phyloP scores from a whole-genome alignment of 331 rosid species.

The Quercus tomentella region DNA sequence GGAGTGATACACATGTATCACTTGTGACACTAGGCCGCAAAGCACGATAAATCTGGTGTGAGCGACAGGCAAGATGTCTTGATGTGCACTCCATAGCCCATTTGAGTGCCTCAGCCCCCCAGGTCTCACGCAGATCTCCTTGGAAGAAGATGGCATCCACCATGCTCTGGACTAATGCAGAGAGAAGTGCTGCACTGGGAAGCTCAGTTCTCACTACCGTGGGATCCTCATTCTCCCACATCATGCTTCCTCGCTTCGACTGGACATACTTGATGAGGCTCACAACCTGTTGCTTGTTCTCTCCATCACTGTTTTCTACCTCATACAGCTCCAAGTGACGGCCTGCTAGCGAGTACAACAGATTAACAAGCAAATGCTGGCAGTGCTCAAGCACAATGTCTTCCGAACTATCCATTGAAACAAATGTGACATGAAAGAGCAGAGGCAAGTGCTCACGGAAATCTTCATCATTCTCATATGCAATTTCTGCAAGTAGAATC shows the following conservation, averaged over 20 bases:
- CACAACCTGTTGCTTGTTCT: slow-evolving; percentile 98
- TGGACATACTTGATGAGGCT: slow-evolving; percentile 98
- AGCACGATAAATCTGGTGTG: slow-evolving; percentile 98
- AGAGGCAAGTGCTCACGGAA: slow-evolving; percentile 97
- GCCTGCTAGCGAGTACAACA: slow-evolving; percentile 94
- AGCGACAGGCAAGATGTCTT: slow-evolving; percentile 95
- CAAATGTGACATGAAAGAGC: slow-evolving; percentile 95
- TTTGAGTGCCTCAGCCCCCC: slow-evolving; percentile 96
- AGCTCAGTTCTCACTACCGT: slow-evolving; percentile 91
- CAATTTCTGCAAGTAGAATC: slow-evolving; percentile 97
- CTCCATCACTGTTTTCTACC: slow-evolving; percentile 95
- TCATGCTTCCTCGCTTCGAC: slow-evolving; percentile 99
- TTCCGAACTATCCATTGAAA: slow-evolving; percentile 99
- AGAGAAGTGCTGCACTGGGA: slow-evolving; percentile 98
- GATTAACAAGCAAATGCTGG: slow-evolving; percentile 97
- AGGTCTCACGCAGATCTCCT: slow-evolving; percentile 97
- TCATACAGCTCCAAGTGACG: slow-evolving; percentile 98
- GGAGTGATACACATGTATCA: slow-evolving; percentile 92
- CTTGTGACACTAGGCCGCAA: slow-evolving; percentile 95
- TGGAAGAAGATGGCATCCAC: slow-evolving; percentile 99
- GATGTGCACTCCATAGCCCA: slow-evolving; percentile 99
- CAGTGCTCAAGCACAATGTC: slow-evolving; percentile 98
- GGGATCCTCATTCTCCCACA: slow-evolving; percentile 99
- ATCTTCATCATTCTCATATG: slow-evolving; percentile 98
- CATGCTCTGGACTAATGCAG: slow-evolving; percentile 99